Conservation (phyloP, 768 basidiomycete genomes). For the Hypholoma sublateritium region DNA sequence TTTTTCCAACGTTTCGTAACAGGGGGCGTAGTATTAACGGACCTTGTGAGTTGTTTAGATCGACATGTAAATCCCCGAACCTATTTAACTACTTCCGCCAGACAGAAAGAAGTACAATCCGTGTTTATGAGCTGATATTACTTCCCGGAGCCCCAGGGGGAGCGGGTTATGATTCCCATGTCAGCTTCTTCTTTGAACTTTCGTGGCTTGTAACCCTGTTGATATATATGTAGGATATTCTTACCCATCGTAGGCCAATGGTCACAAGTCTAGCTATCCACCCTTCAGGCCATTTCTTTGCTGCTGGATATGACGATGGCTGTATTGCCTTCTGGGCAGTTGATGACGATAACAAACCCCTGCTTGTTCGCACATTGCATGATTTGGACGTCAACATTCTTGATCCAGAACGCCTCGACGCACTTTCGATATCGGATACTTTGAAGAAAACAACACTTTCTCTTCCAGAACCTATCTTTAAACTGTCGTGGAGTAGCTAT, state of each 20-base stretch:
- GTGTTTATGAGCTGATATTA: constrained; percentile 67
- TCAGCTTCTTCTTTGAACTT: constrained; percentile 22
- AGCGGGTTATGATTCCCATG: constrained; percentile 54
- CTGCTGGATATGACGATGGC: constrained; percentile 80
- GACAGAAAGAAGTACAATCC: constrained; percentile 50
- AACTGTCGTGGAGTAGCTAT: constrained; percentile 82
- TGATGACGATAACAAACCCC: constrained; percentile 73
- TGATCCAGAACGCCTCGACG: constrained; percentile 47
- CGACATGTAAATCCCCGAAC: background rate
- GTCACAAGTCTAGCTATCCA: constrained; percentile 74
- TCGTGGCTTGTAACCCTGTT: background rate
- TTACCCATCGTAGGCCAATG: constrained; percentile 65
- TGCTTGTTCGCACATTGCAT: constrained; percentile 72
- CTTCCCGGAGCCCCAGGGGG: constrained; percentile 86
- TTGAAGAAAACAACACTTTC: constrained; percentile 17
- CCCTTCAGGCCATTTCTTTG: constrained; percentile 75
- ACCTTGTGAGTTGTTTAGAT: constrained; percentile 41
- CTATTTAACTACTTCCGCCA: constrained; percentile 12
- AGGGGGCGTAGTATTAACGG: constrained; percentile 63
- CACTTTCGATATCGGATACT: constrained; percentile 24
- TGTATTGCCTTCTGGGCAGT: constrained; percentile 82
- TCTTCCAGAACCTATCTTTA: constrained; percentile 77
- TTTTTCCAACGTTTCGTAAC: constrained; percentile 6
- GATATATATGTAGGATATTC: constrained; percentile 48
- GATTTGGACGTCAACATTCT: constrained; percentile 52